Conservation (phyloP, 2,329 filamentous ascomycete species). For the Fusarium brevicatenulatum region DNA sequence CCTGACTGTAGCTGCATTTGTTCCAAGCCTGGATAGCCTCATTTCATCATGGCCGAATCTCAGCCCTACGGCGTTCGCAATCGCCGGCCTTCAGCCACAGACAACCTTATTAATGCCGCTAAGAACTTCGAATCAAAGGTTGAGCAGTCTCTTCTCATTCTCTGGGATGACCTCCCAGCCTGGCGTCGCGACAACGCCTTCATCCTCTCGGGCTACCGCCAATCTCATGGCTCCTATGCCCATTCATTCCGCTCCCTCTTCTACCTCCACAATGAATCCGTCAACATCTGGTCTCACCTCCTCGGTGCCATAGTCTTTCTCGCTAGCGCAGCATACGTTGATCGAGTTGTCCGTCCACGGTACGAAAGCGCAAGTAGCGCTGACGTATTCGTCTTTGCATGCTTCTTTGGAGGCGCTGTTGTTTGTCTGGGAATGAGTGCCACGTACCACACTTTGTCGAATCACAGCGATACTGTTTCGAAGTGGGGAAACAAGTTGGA, state of each 20-base stretch:
- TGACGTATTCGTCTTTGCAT: constrained; percentile 78
- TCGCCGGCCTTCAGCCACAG: constrained; percentile 45
- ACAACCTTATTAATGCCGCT: constrained; percentile 40
- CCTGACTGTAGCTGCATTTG: neutral
- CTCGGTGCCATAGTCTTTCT: constrained; percentile 72
- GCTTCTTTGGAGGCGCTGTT: constrained; percentile 81
- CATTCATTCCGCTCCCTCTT: constrained; percentile 59
- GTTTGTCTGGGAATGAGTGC: constrained; percentile 83
- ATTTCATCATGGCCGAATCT: constrained; percentile 34
- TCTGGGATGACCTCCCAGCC: constrained; percentile 67
- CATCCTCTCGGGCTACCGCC: constrained; percentile 65
- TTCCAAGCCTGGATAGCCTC: constrained; percentile 17
- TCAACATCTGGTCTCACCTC: constrained; percentile 73
- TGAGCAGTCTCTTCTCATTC: constrained; percentile 56
- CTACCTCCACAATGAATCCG: constrained; percentile 69
- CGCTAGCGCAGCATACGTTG: constrained; percentile 62
- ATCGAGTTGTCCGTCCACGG: constrained; percentile 68
- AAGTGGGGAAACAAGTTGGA: constrained; percentile 92
- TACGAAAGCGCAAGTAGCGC: constrained; percentile 69
- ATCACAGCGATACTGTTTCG: constrained; percentile 82
- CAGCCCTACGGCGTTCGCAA: constrained; percentile 38
- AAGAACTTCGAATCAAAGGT: constrained; percentile 52
- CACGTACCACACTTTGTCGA: constrained; percentile 84
- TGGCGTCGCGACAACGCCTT: constrained; percentile 71
- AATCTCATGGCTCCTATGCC: constrained; percentile 59